phyloP scores from a whole-genome alignment of 2,329 filamentous ascomycete species.

The Exophiala calicioides region DNA sequence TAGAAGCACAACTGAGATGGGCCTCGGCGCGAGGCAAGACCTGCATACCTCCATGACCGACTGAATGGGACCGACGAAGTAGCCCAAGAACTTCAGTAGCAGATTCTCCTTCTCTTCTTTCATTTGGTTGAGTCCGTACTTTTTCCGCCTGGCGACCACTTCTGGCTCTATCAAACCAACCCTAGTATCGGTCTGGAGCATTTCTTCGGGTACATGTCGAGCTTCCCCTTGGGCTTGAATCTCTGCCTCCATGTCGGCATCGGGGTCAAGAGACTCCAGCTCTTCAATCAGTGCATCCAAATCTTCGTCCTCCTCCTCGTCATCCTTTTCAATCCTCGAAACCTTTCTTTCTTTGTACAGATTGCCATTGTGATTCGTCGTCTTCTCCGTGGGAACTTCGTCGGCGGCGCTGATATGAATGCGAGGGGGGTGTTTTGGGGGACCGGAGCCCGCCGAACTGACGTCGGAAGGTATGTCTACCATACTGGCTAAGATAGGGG shows the following conservation, averaged over 20 bases:
- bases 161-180: slow-evolving; percentile 72
- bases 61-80: slow-evolving; percentile 86
- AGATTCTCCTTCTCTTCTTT: slow-evolving; percentile 87
- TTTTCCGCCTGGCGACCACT: slow-evolving; percentile 64
- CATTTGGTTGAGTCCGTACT: slow-evolving; percentile 85
- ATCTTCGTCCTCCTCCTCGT: slow-evolving; percentile 77
- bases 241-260: slow-evolving; percentile 62
- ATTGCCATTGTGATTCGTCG: slow-evolving; percentile 14
- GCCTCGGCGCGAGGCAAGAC: slow-evolving; percentile 4
- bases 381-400: slow-evolving; percentile 10
- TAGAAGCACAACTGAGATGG: slow-evolving; percentile 17
- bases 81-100: slow-evolving; percentile 76
- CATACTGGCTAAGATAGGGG: slow-evolving; percentile 22
- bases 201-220: slow-evolving; percentile 68
- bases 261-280: slow-evolving; percentile 76
- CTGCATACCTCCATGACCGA: slow-evolving; percentile 83
- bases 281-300: slow-evolving; percentile 86
- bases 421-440: slow-evolving; percentile 12
- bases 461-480: slow-evolving; percentile 22
- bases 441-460: slow-evolving; percentile 23
- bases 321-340: slow-evolving; percentile 44
- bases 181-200: slow-evolving; percentile 74
- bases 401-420: slow-evolving; percentile 12
- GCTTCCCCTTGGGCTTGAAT: slow-evolving; percentile 54
- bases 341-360: slow-evolving; percentile 11